Evolutionary conservation across 1,284 basidiomycete genomes (phyloP).

Genomic region (Moesziomyces sp.): DNA sequence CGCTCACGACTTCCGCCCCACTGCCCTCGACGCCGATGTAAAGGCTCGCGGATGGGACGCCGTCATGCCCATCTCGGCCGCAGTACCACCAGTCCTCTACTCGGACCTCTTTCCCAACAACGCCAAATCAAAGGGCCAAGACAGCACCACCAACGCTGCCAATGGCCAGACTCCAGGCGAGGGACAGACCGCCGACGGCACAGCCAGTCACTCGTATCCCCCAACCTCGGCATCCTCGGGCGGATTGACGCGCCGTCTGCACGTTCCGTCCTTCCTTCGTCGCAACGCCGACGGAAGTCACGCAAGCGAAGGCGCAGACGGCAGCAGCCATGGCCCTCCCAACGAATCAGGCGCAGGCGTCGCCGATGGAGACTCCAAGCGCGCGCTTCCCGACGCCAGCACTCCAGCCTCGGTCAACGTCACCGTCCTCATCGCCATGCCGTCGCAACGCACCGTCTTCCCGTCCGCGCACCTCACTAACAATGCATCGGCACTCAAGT

Average conservation of each 20-base stretch:
- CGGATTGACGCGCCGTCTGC: conserved; percentile 27
- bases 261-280: conserved; percentile 44
- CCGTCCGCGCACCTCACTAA: conserved; percentile 21
- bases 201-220: conserved; percentile 28
- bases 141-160: not conserved
- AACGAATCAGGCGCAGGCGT: conserved; percentile 10
- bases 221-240: conserved; percentile 12
- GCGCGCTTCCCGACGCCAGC: conserved; percentile 15
- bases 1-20: conserved; percentile 33
- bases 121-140: conserved; percentile 5
- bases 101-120: conserved; percentile 33
- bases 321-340: not conserved
- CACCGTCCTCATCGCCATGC: conserved; percentile 62
- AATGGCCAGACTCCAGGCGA: not conserved
- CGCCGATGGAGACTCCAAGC: conserved; percentile 7
- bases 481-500: conserved; percentile 20
- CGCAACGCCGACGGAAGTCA: conserved; percentile 18
- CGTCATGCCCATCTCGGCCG: conserved; percentile 58
- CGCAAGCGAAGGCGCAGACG: conserved; percentile 9
- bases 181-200: not conserved
- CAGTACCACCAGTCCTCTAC: conserved; percentile 49
- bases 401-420: conserved; percentile 55
- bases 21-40: conserved; percentile 34
- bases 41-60: conserved; percentile 53
- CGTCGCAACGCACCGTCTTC: conserved; percentile 56